A percentile compares a stretch with the other conserved stretches of the same genome.
These are phyloP conservation scores for Moricandia moricandioides DNA, from an alignment of 345 rosid species.

Conservation along the genomic window DNA sequence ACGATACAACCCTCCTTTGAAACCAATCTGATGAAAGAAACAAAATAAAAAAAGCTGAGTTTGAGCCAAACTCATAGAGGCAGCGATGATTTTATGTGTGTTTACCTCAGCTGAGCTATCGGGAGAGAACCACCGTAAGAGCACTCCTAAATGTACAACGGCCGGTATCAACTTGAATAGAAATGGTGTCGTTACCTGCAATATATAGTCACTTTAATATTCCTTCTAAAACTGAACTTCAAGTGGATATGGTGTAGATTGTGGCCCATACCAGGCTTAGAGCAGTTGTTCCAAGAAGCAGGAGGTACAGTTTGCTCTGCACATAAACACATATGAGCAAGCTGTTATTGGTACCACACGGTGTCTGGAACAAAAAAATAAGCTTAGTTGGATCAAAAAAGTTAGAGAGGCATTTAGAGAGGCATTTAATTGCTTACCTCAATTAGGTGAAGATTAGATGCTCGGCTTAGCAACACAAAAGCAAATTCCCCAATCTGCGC, in stretches of 20 bases:
- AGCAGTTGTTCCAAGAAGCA: slow-evolving; percentile 96
- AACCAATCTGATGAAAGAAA: slow-evolving; percentile 64
- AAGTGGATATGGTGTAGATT: neutral
- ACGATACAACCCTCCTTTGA: slow-evolving; percentile 81
- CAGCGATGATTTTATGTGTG: neutral
- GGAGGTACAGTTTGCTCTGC: slow-evolving; percentile 83
- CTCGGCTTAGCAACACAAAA: slow-evolving; percentile 94
- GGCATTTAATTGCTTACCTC: slow-evolving; percentile 54
- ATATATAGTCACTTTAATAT: neutral
- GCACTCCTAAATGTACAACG: slow-evolving; percentile 83
- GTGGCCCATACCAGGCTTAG: slow-evolving; percentile 51
- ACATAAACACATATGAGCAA: slow-evolving; percentile 5
- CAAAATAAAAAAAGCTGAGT: slow-evolving; percentile 8
- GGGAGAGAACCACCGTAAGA: slow-evolving; percentile 83
- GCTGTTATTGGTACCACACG: neutral
- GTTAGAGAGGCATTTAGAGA: neutral
- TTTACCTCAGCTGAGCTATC: slow-evolving; percentile 74
- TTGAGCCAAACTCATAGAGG: neutral
- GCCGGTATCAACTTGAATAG: slow-evolving; percentile 97
- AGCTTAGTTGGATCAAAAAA: neutral
- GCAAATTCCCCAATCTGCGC: slow-evolving; percentile 99
- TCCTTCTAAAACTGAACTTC: neutral
- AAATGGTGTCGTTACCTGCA: slow-evolving; percentile 92
- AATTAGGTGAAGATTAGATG: slow-evolving; percentile 92
- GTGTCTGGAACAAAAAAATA: neutral